These are phyloP conservation scores for Pyrenophora teres DNA, from an alignment of 2,329 filamentous ascomycete species.

Conservation along the genomic window DNA sequence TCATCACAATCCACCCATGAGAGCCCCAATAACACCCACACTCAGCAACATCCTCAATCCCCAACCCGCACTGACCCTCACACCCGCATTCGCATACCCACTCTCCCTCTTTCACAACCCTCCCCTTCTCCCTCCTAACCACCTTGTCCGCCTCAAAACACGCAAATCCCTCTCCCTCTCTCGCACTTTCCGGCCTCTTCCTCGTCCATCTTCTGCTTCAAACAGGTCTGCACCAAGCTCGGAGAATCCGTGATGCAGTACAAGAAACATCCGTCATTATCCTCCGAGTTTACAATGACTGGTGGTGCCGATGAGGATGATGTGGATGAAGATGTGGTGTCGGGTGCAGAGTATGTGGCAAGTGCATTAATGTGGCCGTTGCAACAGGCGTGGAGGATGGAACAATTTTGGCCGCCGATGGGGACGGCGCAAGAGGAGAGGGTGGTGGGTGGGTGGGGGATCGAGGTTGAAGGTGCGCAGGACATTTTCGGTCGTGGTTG, in stretches of 20 bases:
- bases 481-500: constrained; percentile 11
- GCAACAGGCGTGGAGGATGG: constrained; percentile 38
- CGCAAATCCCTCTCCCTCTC: constrained; percentile 8
- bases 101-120: constrained; percentile 1
- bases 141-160: constrained; percentile 19
- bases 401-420: constrained; percentile 33
- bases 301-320: constrained; percentile 5
- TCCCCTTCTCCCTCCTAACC: constrained; percentile 8
- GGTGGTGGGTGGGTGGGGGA: constrained; percentile 32
- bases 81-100: constrained; percentile 14
- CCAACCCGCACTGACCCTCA: constrained; percentile 1
- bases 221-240: constrained; percentile 16
- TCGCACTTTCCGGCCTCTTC: constrained; percentile 6
- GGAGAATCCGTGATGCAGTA: constrained; percentile 30
- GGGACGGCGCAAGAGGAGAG: constrained; percentile 32
- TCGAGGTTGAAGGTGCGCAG: constrained; percentile 16
- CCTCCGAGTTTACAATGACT: constrained; percentile 14
- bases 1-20: constrained; percentile 1
- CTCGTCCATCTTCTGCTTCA: constrained; percentile 17
- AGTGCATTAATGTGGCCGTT: constrained; percentile 38
- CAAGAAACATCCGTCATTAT: constrained; percentile 28
- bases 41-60: constrained; percentile 13
- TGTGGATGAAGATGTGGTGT: constrained; percentile 1
- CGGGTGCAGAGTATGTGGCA: constrained; percentile 23
- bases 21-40: constrained; percentile 16